Evolutionary conservation across 345 rosid species (phyloP), one percentile per base, ranked within the genome.

Genomic region (Eucalyptus virginea): DNA sequence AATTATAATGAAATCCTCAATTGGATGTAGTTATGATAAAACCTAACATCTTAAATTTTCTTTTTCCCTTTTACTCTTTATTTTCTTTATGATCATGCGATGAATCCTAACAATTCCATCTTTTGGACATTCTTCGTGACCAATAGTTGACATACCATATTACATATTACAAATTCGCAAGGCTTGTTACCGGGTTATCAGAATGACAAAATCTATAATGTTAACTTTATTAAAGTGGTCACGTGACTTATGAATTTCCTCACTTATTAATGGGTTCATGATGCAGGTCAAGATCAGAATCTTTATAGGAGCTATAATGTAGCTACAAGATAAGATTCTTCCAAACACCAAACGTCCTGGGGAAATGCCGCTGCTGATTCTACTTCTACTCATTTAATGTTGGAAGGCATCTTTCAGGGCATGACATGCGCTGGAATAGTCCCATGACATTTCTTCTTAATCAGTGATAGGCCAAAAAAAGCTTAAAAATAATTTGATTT

Each of bases 141-240:
- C 1, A 56, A 30, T 28, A 60, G 2, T 1, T 30, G n/a, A 11
- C 65, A 58, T 11, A 60, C 7, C 37, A 4, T 37, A 37, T 37
- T 37, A 37, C 67, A 6, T 60, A 60, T 60, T 5, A 12, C 4
- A 6, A 6, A 60, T 28, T 13, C 1, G 2, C n/a, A 28, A 28
- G 4, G 8, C 15, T 5, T 1, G 2, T 28, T 6, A 12, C 4
- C 0, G 2, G 32, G 15, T 60, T 8, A 69, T 69, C 42, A 9
- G 7, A 34, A 69, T 5, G 42, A 17, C 4, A 18, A 32, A 69
- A 32, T 6, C 2, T 16, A 8, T 4, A 4, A 52, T 52, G 56
- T 52, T 52, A 52, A 52, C 56, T 52, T 52, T 52, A 52, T 52
- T 52, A 19, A 52, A 52, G 56, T 52, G 8, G 56, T 52, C 56